These are phyloP conservation scores for Yamadazyma atmosphaerica DNA, from an alignment of 1,139 yeast genomes.

Conservation along the genomic window DNA sequence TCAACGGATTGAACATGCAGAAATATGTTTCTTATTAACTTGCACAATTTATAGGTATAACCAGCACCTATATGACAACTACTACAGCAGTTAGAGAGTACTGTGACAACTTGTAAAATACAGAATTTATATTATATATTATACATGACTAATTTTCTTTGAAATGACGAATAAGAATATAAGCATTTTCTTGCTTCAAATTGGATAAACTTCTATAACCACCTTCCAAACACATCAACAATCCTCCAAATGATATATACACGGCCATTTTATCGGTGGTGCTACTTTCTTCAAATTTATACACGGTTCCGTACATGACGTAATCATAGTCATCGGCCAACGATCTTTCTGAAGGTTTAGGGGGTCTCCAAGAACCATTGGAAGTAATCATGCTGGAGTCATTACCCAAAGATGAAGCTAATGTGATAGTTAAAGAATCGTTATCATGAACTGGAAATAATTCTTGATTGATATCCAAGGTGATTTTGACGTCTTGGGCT, in stretches of 20 bases:
- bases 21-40: no score
- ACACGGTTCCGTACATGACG: constrained; percentile 97
- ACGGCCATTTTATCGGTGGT: constrained; percentile 78
- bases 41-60: no score
- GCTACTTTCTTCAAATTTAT: constrained; percentile 88
- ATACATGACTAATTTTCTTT: constrained; percentile 34
- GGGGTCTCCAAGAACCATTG: constrained; percentile 89
- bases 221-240: constrained; percentile 92
- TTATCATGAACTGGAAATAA: constrained; percentile 80
- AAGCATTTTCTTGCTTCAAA: constrained; percentile 92
- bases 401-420: constrained; percentile 76
- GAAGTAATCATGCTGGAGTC: constrained; percentile 55
- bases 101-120: no score
- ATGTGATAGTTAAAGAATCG: constrained; percentile 83
- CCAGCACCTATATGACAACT: no score
- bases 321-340: constrained; percentile 97
- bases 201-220: constrained; percentile 85
- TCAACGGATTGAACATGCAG: no score
- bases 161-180: constrained; percentile 79
- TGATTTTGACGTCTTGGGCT: constrained; percentile 76
- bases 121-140: neutral
- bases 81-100: no score
- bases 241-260: constrained; percentile 94
- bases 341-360: constrained; percentile 77
- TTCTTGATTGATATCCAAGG: constrained; percentile 90